Evolutionary conservation across 306 rosid species (phyloP), one percentile per base, ranked within the genome.

Genomic region (Lathyrus sativus): DNA sequence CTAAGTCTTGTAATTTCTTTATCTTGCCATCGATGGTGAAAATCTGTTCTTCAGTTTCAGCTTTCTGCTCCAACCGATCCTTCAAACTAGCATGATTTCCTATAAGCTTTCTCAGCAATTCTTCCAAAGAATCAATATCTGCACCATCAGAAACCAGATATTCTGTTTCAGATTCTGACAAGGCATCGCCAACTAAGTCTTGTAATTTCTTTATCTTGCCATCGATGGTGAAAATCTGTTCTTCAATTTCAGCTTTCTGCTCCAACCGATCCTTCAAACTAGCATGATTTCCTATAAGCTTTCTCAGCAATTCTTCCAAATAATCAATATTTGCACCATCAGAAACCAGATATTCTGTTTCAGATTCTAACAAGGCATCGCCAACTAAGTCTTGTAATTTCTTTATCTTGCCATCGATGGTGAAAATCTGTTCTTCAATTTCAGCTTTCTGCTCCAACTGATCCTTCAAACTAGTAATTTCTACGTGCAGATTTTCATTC

Each of bases 101-200:
- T 62, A 88, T 68, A 51, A 93, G 95, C 80, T 81, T 88, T 79
- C 70, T 81, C 78, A 93, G 75, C 77, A 77, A 69, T 66, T 70
- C 83, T 80, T 88, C 96, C 65, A 90, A 81, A 80, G 71, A 81
- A 80, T 86, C 92, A 66, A 90, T 77, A 67, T 83, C 67, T 58
- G 81, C 78, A 66, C 60, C 71, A 60, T 68, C 88, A 79, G 86
- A 81, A 85, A 74, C 80, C 78, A 68, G 76, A 51, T 83, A 45
- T 64, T 78, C 73, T 1, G 62, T 45, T 67, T 61, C 84, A 72
- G 83, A 70, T 57, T 82, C 84, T 76, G 75, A 77, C 83, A 90
- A 77, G 11, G 70, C 95, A 70, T 90, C 81, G 71, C 65, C 37
- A 54, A 90, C 83, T 41, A 90, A 80, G 79, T 76, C 78, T 62